Conservation (phyloP, 2,329 filamentous ascomycete species). For the Aspergillus fumigatiaffinis region DNA sequence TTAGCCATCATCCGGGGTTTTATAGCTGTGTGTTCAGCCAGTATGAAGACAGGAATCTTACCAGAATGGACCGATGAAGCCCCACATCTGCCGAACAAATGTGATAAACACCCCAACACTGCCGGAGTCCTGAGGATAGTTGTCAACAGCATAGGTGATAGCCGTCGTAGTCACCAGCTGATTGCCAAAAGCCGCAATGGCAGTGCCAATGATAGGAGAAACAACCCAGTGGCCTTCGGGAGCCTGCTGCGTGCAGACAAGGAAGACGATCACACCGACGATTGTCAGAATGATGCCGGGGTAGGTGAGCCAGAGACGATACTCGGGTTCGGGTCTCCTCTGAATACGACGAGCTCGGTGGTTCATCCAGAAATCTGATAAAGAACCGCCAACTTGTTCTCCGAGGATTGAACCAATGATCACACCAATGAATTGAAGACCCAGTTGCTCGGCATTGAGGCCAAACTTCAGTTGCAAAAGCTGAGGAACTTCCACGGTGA, state of each 20-base stretch:
- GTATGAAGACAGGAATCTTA: slow-evolving; percentile 12
- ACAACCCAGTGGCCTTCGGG: slow-evolving; percentile 51
- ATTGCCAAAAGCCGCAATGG: slow-evolving; percentile 53
- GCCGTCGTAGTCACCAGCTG: slow-evolving; percentile 61
- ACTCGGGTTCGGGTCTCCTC: slow-evolving; percentile 48
- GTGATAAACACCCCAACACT: slow-evolving; percentile 60
- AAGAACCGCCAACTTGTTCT: slow-evolving; percentile 55
- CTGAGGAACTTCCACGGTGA: slow-evolving; percentile 58
- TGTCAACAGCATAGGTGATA: slow-evolving; percentile 59
- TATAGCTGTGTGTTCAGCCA: neutral
- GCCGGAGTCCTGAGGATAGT: slow-evolving; percentile 52
- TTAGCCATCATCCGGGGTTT: slow-evolving; percentile 9
- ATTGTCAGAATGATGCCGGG: slow-evolving; percentile 51
- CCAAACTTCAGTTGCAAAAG: slow-evolving; percentile 54
- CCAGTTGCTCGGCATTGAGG: slow-evolving; percentile 56
- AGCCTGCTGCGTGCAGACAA: slow-evolving; percentile 48
- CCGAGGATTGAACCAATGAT: slow-evolving; percentile 59
- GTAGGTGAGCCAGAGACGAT: slow-evolving; percentile 57
- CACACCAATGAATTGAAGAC: slow-evolving; percentile 56
- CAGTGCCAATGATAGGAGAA: slow-evolving; percentile 54
- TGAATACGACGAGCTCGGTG: slow-evolving; percentile 26
- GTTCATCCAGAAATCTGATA: slow-evolving; percentile 59
- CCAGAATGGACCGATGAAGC: slow-evolving; percentile 39
- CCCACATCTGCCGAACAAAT: slow-evolving; percentile 47
- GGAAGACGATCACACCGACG: slow-evolving; percentile 54